Conservation (phyloP, 805 yeast genomes). For the Candida maesae region DNA sequence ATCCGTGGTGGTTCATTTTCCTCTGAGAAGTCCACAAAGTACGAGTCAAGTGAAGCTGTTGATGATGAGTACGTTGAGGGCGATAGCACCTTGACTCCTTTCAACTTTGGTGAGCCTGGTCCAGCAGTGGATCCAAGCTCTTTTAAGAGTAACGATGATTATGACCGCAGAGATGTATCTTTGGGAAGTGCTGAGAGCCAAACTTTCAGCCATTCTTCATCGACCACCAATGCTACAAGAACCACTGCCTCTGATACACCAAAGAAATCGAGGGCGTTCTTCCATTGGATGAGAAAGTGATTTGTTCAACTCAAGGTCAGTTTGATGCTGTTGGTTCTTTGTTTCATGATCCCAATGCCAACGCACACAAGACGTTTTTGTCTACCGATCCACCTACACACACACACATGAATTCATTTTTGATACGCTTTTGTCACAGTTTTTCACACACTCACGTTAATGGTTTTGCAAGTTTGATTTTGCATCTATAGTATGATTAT, state of each 20-base stretch:
- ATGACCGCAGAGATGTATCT: constrained; percentile 35
- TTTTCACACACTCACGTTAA: neutral
- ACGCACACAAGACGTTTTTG: too few relatives aligned
- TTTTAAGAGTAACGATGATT: constrained; percentile 51
- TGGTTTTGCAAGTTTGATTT: too few relatives aligned
- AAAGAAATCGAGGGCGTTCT: constrained; percentile 11
- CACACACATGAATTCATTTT: too few relatives aligned
- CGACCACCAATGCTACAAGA: neutral
- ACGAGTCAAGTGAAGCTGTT: neutral
- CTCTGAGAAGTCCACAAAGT: constrained; percentile 5
- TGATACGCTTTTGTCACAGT: too few relatives aligned
- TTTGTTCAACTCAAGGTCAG: neutral
- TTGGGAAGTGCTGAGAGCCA: neutral
- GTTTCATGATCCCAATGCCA: too few relatives aligned
- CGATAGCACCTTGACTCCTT: constrained; percentile 24
- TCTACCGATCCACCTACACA: neutral
- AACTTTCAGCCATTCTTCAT: neutral
- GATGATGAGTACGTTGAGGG: constrained; percentile 18
- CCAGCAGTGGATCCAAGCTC: constrained; percentile 26
- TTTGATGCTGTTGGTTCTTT: too few relatives aligned
- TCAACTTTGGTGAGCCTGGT: constrained; percentile 28
- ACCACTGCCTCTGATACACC: constrained; percentile 2
- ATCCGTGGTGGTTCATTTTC: constrained; percentile 21
- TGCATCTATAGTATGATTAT: too few relatives aligned
- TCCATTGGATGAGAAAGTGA: constrained; percentile 15